Percentiles rank a stretch among this genome's conserved stretches.
These are phyloP conservation scores for Asterochloris erici DNA, from an alignment of 139 green algal species.

Conservation along the genomic window DNA sequence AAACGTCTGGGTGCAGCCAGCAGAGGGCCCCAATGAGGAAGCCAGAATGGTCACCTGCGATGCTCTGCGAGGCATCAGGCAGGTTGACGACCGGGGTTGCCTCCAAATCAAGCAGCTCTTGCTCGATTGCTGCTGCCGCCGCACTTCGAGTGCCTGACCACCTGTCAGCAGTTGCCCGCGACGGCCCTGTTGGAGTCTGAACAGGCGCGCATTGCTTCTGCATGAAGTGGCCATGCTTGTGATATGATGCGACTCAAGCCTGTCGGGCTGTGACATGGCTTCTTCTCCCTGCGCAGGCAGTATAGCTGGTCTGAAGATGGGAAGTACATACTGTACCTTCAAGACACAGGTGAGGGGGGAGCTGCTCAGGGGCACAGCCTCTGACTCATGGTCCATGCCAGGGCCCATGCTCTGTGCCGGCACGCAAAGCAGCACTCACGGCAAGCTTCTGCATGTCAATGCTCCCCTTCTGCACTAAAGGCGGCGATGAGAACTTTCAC, in stretches of 20 bases:
- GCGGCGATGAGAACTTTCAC: conserved; percentile 17
- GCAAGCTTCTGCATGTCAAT: neutral
- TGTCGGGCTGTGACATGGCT: neutral
- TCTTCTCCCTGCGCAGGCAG: neutral
- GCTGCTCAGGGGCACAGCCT: neutral
- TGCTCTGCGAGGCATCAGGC: conserved; percentile 12
- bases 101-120: too few relatives aligned
- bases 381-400: neutral
- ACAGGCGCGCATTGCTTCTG: neutral
- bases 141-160: too few relatives aligned
- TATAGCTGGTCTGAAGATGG: conserved; percentile 15
- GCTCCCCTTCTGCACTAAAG: neutral
- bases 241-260: neutral
- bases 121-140: too few relatives aligned
- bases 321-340: conserved; percentile 23
- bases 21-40: neutral
- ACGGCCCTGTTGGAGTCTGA: too few relatives aligned
- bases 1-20: conserved; percentile 9
- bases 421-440: neutral
- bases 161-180: too few relatives aligned
- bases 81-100: neutral
- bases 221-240: neutral
- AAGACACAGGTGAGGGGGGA: neutral
- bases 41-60: conserved; percentile 15
- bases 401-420: too few relatives aligned